Evolutionary conservation across 208 protist genomes (phyloP).

Genomic region (Wallacemonas collosoma): DNA sequence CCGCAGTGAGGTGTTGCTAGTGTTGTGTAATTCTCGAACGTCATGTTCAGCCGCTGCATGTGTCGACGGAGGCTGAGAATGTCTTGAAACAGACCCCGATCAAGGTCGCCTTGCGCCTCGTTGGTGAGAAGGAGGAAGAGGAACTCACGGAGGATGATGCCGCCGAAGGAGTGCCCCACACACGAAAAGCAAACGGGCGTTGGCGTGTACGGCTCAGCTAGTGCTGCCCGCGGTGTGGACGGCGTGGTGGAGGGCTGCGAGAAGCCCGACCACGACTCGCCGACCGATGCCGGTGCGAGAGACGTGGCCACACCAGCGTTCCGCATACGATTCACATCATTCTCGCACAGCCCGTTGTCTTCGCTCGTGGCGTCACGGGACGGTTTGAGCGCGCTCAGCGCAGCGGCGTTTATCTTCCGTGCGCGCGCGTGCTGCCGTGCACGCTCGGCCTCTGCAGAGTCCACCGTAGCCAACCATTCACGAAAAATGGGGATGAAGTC

Average conservation of each 20-base stretch:
- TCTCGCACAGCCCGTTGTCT: too few relatives aligned
- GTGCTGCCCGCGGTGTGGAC: background rate
- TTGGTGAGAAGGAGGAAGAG: slow-evolving; percentile 48
- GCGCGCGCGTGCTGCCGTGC: background rate
- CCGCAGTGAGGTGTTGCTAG: slow-evolving; percentile 72
- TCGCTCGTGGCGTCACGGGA: background rate
- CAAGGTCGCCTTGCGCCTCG: slow-evolving; percentile 19
- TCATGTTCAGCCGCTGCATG: slow-evolving; percentile 31
- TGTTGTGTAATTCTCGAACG: slow-evolving; percentile 64
- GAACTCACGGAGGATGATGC: slow-evolving; percentile 68
- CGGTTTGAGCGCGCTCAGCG: background rate
- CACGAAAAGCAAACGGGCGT: slow-evolving; percentile 54
- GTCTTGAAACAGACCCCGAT: slow-evolving; percentile 22
- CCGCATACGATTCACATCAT: too few relatives aligned
- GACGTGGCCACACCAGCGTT: background rate
- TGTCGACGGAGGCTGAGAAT: slow-evolving; percentile 31
- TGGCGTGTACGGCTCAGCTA: slow-evolving; percentile 10
- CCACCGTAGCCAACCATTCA: slow-evolving; percentile 37
- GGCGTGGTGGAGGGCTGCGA: background rate
- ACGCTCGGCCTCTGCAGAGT: slow-evolving; percentile 13
- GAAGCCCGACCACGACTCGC: slow-evolving; percentile 10
- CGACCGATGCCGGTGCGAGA: background rate
- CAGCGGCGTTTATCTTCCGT: background rate
- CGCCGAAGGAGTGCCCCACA: slow-evolving; percentile 73
- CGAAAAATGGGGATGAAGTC: slow-evolving; percentile 52